Conservation (phyloP, 306 rosid species). For the Boehmeria nivea region DNA sequence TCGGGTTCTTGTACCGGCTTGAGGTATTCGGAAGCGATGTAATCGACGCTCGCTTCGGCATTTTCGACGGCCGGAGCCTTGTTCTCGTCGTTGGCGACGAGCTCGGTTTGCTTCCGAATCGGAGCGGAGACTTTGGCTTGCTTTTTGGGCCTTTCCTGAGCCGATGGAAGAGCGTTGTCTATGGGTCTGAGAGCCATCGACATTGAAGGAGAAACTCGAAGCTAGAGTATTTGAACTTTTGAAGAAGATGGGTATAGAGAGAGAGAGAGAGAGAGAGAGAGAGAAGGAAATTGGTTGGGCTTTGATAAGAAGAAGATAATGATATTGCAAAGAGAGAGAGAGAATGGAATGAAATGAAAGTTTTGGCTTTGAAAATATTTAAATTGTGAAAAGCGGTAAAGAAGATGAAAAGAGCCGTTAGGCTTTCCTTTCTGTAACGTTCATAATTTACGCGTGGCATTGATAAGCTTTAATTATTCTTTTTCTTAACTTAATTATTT, state of each 20-base stretch:
- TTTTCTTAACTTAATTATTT: neutral
- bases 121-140: slow-evolving; percentile 51
- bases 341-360: neutral
- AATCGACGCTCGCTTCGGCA: slow-evolving; percentile 58
- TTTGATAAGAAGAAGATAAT: slow-evolving; percentile 1
- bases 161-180: slow-evolving; percentile 66
- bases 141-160: slow-evolving; percentile 68
- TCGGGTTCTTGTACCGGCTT: slow-evolving; percentile 63
- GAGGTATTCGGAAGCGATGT: slow-evolving; percentile 64
- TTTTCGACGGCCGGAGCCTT: slow-evolving; percentile 36
- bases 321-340: neutral
- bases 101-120: slow-evolving; percentile 35
- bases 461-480: neutral
- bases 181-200: slow-evolving; percentile 87
- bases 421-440: slow-evolving; percentile 20
- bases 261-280: neutral
- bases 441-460: neutral
- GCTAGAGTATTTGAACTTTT: slow-evolving; percentile 2
- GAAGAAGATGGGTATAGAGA: slow-evolving; percentile 3
- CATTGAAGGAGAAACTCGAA: slow-evolving; percentile 16
- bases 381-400: slow-evolving; percentile 21
- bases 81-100: slow-evolving; percentile 46
- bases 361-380: slow-evolving; percentile 6
- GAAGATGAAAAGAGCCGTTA: slow-evolving; percentile 26
- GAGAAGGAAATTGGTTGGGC: neutral